Base-by-base conservation (phyloP, 2,329 filamentous ascomycete species). In the Beauveria sp. region DNA sequence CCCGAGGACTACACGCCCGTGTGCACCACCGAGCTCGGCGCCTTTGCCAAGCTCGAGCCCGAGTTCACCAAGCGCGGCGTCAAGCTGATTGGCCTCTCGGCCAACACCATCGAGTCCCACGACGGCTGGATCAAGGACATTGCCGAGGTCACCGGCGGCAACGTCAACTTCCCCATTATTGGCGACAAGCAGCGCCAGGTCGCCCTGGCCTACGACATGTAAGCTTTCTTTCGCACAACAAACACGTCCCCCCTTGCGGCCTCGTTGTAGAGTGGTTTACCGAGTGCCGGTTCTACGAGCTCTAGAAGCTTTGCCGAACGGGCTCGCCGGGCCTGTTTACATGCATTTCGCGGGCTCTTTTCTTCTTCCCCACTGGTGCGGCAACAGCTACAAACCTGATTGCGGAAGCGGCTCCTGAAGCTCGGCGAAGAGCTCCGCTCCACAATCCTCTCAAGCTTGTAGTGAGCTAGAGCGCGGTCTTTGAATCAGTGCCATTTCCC, bases 1-100 rank as follows among this genome's bases (percentile, higher is more conserved):
- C 90, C 90, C 3, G 88, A 88, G 75, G 93, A 96, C 77, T 96
- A 90, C 82, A 96, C 93, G 1, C 93, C 93, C 60, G 93, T 96
- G 64, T 97, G 93, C 83, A 97, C 93, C 66, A 97, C 92, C 60
- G 93, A 97, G 80, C 88, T 97, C 65, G 93, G 92, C 65, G 92
- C 92, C 64, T 96, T 97, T 71, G 90, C 92, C 69, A 95, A 93
- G 79, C 83, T 96, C 66, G 87, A 91, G 80, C 85, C 87, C 70
- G 91, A 96, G 77, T 96, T 97, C 77, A 83, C 86, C 71, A 91
- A 90, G 81, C 87, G 92, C 66, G 87, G 86, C 66, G 90, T 93
- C 70, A 96, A 96, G 85, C 87, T 96, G 78, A 93, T 96, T 70
- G 93, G 93, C 54, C 83, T 97, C 68, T 88, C 86, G 65, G 92